Evolutionary conservation across 1,284 basidiomycete genomes (phyloP).

Genomic region (Boletellus deceptivus): DNA sequence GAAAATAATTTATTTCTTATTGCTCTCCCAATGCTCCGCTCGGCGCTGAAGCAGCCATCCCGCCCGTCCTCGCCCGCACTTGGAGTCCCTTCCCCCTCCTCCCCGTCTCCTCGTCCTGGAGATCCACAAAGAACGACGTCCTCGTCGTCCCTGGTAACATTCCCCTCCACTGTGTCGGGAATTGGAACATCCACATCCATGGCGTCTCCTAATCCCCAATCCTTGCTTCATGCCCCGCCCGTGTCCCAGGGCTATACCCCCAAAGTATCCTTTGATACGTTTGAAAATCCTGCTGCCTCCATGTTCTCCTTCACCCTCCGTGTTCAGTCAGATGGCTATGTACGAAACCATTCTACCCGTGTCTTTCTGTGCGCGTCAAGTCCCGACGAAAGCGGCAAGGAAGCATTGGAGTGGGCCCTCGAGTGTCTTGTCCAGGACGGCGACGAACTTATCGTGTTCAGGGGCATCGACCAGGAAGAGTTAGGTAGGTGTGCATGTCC

Average conservation of each 20-base stretch:
- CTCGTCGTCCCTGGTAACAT: conserved; percentile 18
- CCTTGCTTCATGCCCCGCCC: conserved; percentile 22
- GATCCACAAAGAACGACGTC: conserved; percentile 20
- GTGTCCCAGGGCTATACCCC: conserved; percentile 62
- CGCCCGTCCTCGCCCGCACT: conserved; percentile 31
- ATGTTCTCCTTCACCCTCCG: conserved; percentile 75
- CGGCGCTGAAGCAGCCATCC: conserved; percentile 48
- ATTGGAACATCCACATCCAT: conserved; percentile 16
- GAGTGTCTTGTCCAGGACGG: conserved; percentile 88
- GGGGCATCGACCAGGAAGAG: conserved; percentile 86
- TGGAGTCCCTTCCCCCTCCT: conserved; percentile 18
- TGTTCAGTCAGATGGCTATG: conserved; percentile 84
- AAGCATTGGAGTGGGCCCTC: conserved; percentile 88
- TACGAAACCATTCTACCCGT: conserved; percentile 75
- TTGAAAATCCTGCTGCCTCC: conserved; percentile 69
- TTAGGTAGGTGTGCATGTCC: conserved; percentile 49
- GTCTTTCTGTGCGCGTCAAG: conserved; percentile 91
- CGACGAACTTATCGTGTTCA: conserved; percentile 90
- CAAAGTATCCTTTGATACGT: conserved; percentile 88
- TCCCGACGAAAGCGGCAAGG: conserved; percentile 80
- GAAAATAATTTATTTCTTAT: conserved; percentile 9
- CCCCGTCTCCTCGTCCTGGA: conserved; percentile 19
- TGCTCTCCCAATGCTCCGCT: conserved; percentile 37
- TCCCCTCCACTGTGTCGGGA: conserved; percentile 10
- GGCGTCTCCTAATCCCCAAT: conserved; percentile 19